phyloP scores from a whole-genome alignment of 345 rosid genomes.

The Clarkia xantiana region DNA sequence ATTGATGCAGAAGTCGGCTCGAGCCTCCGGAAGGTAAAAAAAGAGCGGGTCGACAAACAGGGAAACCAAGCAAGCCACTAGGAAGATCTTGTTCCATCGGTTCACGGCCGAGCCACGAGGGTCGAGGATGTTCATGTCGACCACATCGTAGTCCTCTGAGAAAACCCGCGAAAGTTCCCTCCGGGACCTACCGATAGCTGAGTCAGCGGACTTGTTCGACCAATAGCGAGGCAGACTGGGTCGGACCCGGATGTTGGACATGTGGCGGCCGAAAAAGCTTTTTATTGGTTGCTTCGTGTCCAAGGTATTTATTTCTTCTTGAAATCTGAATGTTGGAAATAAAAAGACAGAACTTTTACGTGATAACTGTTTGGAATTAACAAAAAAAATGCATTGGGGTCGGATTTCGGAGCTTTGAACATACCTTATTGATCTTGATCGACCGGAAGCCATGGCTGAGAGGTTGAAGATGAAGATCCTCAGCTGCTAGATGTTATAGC shows the following conservation, averaged over 20 bases:
- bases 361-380: no score
- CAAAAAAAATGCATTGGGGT: not conserved
- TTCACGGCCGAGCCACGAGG: conserved; percentile 31
- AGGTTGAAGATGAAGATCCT: not conserved
- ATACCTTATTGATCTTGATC: conserved; percentile 21
- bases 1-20: conserved; percentile 18
- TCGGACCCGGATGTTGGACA: not conserved
- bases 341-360: no score
- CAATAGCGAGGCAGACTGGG: conserved; percentile 2
- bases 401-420: not conserved
- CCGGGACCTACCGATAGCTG: conserved; percentile 9
- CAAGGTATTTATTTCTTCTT: no score
- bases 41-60: conserved; percentile 45
- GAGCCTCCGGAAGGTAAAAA: conserved; percentile 30
- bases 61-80: conserved; percentile 41
- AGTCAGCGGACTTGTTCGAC: conserved; percentile 4
- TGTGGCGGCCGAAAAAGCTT: no score
- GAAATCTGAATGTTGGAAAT: no score
- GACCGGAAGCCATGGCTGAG: conserved; percentile 17
- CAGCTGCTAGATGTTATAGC: conserved; percentile 4
- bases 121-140: conserved; percentile 25
- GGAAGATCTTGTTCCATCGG: conserved; percentile 42
- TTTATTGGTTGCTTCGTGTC: conserved; percentile 14
- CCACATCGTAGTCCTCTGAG: conserved; percentile 38
- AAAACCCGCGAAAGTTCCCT: conserved; percentile 38